Evolutionary conservation across 2,329 filamentous ascomycete genomes (phyloP).

Genomic region (Daldinia sp.): DNA sequence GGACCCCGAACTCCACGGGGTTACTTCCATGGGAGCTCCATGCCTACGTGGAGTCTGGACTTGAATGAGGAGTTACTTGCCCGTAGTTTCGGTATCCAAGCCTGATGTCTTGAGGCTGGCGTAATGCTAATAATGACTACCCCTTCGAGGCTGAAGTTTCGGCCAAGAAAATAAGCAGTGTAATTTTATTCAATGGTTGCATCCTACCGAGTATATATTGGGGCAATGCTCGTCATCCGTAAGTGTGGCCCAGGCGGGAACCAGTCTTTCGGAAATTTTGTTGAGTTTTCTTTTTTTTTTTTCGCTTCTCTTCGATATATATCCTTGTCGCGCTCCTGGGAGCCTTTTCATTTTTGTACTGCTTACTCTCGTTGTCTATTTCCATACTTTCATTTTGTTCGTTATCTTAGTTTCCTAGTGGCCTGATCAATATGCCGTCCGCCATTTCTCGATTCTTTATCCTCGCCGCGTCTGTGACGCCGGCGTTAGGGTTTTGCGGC

Average conservation of each 20-base stretch:
- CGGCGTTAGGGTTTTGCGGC: conserved; percentile 44
- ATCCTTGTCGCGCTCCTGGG: conserved; percentile 21
- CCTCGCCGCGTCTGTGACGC: conserved; percentile 41
- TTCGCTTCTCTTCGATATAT: conserved; percentile 13
- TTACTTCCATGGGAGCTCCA: conserved; percentile 2
- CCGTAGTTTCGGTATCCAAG: conserved; percentile 6
- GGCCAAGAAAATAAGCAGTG: conserved; percentile 24
- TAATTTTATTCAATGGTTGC: conserved; percentile 3
- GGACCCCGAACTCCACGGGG: conserved; percentile 21
- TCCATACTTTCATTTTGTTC: background rate
- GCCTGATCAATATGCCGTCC: conserved; percentile 33
- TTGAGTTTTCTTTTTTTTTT: conserved; percentile 18
- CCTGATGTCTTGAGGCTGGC: conserved; percentile 6
- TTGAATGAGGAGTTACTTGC: conserved; percentile 2
- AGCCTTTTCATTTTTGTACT: conserved; percentile 13
- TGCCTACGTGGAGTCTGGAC: conserved; percentile 3
- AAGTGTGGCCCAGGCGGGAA: conserved; percentile 7
- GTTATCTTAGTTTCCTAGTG: background rate
- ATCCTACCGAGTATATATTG: conserved; percentile 25
- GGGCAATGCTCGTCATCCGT: conserved; percentile 16
- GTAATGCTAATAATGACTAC: conserved; percentile 27
- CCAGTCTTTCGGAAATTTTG: conserved; percentile 22
- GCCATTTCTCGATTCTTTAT: conserved; percentile 33
- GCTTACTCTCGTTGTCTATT: background rate
- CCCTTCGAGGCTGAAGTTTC: conserved; percentile 27